A percentile compares a stretch with the other conserved stretches of the same genome.
Evolutionary conservation across 2,329 filamentous ascomycete species (phyloP).

Genomic region (Clarireedia homoeocarpa): DNA sequence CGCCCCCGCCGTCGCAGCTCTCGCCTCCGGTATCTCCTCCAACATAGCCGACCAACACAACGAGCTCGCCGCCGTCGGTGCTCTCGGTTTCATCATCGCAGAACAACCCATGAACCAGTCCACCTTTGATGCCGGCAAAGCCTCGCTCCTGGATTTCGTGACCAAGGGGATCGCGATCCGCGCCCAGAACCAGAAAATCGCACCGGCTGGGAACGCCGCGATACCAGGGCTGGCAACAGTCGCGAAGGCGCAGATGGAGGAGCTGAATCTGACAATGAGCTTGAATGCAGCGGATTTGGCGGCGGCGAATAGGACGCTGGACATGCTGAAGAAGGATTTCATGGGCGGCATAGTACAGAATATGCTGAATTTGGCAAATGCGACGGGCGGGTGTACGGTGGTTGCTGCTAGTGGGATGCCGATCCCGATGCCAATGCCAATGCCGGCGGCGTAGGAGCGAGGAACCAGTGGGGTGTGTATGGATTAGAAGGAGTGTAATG

Average conservation of each 20-base stretch:
- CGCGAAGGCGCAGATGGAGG: slow-evolving; percentile 17
- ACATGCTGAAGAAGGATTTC: slow-evolving; percentile 17
- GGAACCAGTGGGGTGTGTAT: neutral
- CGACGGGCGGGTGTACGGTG: neutral
- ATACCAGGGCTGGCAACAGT: slow-evolving; percentile 17
- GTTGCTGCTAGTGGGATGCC: neutral
- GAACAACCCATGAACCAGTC: slow-evolving; percentile 14
- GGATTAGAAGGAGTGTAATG: neutral
- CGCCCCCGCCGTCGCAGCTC: slow-evolving; percentile 12
- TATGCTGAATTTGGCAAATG: slow-evolving; percentile 18
- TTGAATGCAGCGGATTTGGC: slow-evolving; percentile 8
- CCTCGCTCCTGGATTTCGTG: slow-evolving; percentile 15
- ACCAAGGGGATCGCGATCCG: slow-evolving; percentile 19
- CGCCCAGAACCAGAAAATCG: slow-evolving; percentile 21
- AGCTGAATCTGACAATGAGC: slow-evolving; percentile 17
- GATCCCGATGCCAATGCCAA: too few relatives aligned
- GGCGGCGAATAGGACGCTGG: slow-evolving; percentile 12
- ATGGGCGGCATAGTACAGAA: slow-evolving; percentile 18
- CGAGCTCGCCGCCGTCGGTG: slow-evolving; percentile 14
- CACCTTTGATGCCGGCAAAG: slow-evolving; percentile 14
- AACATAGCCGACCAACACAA: slow-evolving; percentile 22
- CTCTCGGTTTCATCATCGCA: slow-evolving; percentile 13
- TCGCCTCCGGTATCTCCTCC: slow-evolving; percentile 16
- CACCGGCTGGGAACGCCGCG: slow-evolving; percentile 17
- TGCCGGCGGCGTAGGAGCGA: too few relatives aligned